Base-by-base conservation (phyloP, 2,329 filamentous ascomycete species). In the Penicillium sp. region DNA sequence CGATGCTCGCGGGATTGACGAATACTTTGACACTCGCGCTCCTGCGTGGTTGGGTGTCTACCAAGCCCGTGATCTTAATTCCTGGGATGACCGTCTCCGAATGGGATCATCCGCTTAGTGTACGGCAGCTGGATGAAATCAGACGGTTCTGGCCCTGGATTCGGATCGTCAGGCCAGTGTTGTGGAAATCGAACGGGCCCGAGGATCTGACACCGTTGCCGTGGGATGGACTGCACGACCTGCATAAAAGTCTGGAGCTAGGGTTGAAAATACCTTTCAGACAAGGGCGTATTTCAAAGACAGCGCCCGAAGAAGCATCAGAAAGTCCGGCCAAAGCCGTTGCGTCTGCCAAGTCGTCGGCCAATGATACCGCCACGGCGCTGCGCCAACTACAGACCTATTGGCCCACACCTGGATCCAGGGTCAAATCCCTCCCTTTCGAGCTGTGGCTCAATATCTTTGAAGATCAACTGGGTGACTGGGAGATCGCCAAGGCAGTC, bases 401-500 rank as follows among this genome's bases (percentile, higher is more conserved):
- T 18, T 49, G 55, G 38, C 59, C 49, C 4, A 57, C 51, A 13
- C 40, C 49, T 5, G 57, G 58, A 45, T 48, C 48, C 2, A 61
- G 60, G 9, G 53, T 58, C 1, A 61, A 55, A 27, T 61, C 62
- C 6, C 73, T 97, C 1, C 91, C 91, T 0, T 82, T 86, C 0
- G 91, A 97, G 68, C 79, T 96, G 35, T 95, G 90, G 89, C 85
- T 85, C 29, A 85, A 91, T 48, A 86, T 97, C 41, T 82, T 96
- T 38, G 87, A 72, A 45, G 64, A 94, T 55, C 82, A 85, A 53
- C 81, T 90, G 0, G 83, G 83, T 38, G 91, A 97, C 66, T 97
- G 91, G 91, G 91, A 96, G 69, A 76, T 94, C 18, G 86, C 91
- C 8, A 84, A 84, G 55, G 85, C 87, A 0, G 75, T 96, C 5